Evolutionary conservation across 106 monocot genomes (phyloP).

Genomic region (Dioscorea zingiberensis): DNA sequence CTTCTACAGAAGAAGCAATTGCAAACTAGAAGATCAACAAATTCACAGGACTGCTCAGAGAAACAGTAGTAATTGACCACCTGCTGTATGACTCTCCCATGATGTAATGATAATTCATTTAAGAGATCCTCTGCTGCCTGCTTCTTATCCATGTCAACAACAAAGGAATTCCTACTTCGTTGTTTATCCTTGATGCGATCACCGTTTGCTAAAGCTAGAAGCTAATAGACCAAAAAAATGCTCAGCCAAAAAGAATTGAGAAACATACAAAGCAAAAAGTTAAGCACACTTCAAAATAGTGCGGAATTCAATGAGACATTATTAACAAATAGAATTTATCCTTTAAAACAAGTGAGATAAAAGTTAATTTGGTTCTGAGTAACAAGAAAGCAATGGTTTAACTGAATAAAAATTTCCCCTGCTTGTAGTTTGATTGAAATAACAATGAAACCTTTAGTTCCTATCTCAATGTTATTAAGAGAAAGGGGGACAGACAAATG

Average conservation of each 20-base stretch:
- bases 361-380: no score
- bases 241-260: no score
- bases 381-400: no score
- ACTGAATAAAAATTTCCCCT: no score
- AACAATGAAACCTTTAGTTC: no score
- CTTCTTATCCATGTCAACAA: constrained; percentile 97
- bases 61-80: constrained; percentile 19
- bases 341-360: no score
- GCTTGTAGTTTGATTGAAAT: no score
- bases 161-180: constrained; percentile 79
- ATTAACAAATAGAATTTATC: no score
- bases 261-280: not conserved
- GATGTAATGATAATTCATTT: constrained; percentile 63
- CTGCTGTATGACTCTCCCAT: constrained; percentile 80
- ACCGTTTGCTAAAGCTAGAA: constrained; percentile 95
- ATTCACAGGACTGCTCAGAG: not conserved
- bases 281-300: not conserved
- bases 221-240: constrained; percentile 33
- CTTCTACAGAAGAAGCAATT: not conserved
- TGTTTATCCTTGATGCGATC: constrained; percentile 97
- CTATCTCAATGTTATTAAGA: no score
- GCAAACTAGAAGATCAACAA: not conserved
- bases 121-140: constrained; percentile 85
- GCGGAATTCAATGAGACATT: no score
- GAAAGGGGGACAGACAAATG: no score